Base-by-base conservation (phyloP, 2,329 filamentous ascomycete genomes). In the Colletotrichum sansevieriae region DNA sequence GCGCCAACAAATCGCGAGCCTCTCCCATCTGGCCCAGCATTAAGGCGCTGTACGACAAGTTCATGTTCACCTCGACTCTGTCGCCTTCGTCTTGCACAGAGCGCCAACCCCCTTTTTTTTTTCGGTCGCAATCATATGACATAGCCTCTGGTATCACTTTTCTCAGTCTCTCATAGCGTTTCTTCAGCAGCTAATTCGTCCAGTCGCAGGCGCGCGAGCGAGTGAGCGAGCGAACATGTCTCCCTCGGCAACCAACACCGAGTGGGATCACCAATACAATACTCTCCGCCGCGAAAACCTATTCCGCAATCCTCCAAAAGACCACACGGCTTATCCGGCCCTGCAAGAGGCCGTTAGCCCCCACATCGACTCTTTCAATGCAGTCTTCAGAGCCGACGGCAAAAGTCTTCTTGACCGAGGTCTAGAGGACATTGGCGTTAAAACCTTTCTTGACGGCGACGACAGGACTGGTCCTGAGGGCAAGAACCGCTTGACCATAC, bases 301-400 rank as follows among this genome's bases (percentile, higher is more conserved):
- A 22, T 99, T 99, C 80, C 87, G 89, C 75, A 91, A 97, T 73
- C 95, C 96, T 18, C 95, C 96, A 0, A 91, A 88, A 76, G 95
- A 98, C 78, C 91, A 89, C 74, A 92, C 92, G 10, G 94, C 95
- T 68, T 98, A 97, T 77, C 96, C 96, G 13, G 88, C 92, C 22
- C 88, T 99, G 55, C 91, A 95, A 75, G 88, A 88, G 70, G 93
- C 95, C n/a, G 90, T 98, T 68, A 87, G 92, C 72, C 96, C 96
- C 57, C 96, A 99, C 80, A 92, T 98, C 74, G 91, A 98, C 76
- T 96, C 96, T 7, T 99, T 98, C 88, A 97, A 99, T 83, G 90
- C 90, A 60, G 86, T 98, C 55, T 97, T 98, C 77, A 88, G 90
- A 37, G 84, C 87, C 66, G 87, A 91, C 79, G 93, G 92, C 57